Conservation (phyloP, 192 early-diverging fungal species). For the Coemansia aciculifera region DNA sequence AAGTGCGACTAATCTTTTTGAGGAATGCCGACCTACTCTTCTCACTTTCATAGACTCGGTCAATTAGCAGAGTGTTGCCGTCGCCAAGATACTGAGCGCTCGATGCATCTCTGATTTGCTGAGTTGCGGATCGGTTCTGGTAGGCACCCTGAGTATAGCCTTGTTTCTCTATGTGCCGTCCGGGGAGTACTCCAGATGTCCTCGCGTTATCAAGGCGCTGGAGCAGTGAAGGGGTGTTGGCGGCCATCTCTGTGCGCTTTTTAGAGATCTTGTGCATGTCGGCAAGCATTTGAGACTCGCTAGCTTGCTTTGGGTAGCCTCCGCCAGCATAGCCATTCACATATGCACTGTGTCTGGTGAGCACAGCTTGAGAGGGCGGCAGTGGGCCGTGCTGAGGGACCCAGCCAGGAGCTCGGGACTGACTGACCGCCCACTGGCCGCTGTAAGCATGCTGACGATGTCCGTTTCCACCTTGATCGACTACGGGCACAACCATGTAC, state of each 20-base stretch:
- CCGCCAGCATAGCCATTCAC: background rate
- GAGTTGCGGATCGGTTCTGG: constrained; percentile 29
- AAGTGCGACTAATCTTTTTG: constrained; percentile 40
- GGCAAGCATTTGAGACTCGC: constrained; percentile 4
- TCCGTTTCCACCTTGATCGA: constrained; percentile 5
- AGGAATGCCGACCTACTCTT: constrained; percentile 36
- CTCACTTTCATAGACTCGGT: constrained; percentile 47
- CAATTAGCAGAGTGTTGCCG: constrained; percentile 47
- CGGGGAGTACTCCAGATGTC: constrained; percentile 32
- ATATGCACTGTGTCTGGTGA: background rate
- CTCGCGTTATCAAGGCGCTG: constrained; percentile 46
- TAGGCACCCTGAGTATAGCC: constrained; percentile 43
- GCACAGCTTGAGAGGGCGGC: background rate
- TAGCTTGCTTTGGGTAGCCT: background rate
- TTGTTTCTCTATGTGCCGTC: constrained; percentile 24
- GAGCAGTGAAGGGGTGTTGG: constrained; percentile 38
- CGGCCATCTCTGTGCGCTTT: constrained; percentile 40
- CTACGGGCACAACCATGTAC: constrained; percentile 1
- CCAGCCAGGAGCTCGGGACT: background rate
- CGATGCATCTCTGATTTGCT: constrained; percentile 19
- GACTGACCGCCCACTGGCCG: background rate
- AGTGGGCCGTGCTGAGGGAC: background rate
- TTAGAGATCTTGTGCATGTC: constrained; percentile 22
- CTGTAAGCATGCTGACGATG: background rate
- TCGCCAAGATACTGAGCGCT: constrained; percentile 40